phyloP scores from a whole-genome alignment of 495 filamentous ascomycete species.

The Podospora pseudoanserina region DNA sequence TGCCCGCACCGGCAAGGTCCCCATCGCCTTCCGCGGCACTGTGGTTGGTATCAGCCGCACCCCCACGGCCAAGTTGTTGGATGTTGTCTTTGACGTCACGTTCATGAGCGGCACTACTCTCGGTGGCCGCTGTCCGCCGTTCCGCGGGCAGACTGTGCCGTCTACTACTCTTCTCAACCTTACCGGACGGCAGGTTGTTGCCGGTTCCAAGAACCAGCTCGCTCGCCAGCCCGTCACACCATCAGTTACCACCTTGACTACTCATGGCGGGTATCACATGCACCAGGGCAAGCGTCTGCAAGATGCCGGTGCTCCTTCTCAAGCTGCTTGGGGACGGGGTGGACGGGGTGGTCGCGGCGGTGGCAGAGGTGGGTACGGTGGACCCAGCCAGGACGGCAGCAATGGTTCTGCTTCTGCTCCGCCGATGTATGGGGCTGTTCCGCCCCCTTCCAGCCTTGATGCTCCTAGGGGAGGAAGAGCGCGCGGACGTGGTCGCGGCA shows the following conservation, averaged over 20 bases:
- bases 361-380: constrained; percentile 34
- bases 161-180: constrained; percentile 82
- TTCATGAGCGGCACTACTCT: constrained; percentile 97
- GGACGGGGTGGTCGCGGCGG: constrained; percentile 51
- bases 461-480: constrained; percentile 46
- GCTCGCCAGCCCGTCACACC: constrained; percentile 54
- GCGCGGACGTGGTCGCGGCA: constrained; percentile 21
- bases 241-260: constrained; percentile 57
- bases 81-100: constrained; percentile 86
- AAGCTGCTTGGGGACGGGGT: constrained; percentile 65
- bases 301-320: constrained; percentile 63
- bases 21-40: constrained; percentile 86
- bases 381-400: constrained; percentile 11
- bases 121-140: constrained; percentile 85
- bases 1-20: constrained; percentile 89
- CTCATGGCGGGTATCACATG: constrained; percentile 56
- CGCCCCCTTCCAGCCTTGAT: constrained; percentile 71
- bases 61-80: constrained; percentile 71
- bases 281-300: constrained; percentile 58
- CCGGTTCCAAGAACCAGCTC: constrained; percentile 63
- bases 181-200: constrained; percentile 73
- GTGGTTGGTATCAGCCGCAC: constrained; percentile 89
- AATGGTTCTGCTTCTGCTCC: constrained; percentile 17
- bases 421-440: constrained; percentile 64
- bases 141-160: constrained; percentile 90